phyloP scores from a whole-genome alignment of 2,329 filamentous ascomycete species.

The Boeremia lycopersici region DNA sequence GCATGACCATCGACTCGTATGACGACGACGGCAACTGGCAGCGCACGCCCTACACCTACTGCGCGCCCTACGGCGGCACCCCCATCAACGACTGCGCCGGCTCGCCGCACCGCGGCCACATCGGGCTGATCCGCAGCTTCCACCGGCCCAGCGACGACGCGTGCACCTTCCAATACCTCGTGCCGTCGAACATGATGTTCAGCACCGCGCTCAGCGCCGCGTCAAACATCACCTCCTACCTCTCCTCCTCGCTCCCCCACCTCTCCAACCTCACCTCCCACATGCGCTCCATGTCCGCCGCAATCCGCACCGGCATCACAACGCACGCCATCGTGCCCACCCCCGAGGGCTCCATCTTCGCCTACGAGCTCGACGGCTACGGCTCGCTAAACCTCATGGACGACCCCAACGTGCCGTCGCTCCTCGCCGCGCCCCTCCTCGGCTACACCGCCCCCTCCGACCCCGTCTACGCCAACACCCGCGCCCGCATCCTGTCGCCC shows the following conservation, averaged over 20 bases:
- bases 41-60: slow-evolving; percentile 54
- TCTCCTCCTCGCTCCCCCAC: slow-evolving; percentile 43
- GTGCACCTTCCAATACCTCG: slow-evolving; percentile 57
- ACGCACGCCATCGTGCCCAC: slow-evolving; percentile 48
- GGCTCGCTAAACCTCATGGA: slow-evolving; percentile 66
- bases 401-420: slow-evolving; percentile 71
- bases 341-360: slow-evolving; percentile 49
- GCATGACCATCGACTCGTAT: slow-evolving; percentile 56
- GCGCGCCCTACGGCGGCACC: slow-evolving; percentile 50
- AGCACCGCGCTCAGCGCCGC: slow-evolving; percentile 63
- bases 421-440: slow-evolving; percentile 68
- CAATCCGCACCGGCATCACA: slow-evolving; percentile 52
- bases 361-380: slow-evolving; percentile 57
- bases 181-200: slow-evolving; percentile 72
- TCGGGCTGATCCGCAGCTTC: slow-evolving; percentile 56
- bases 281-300: slow-evolving; percentile 62
- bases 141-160: slow-evolving; percentile 58
- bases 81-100: slow-evolving; percentile 60
- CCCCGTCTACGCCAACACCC: slow-evolving; percentile 53
- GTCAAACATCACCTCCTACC: slow-evolving; percentile 57
- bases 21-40: slow-evolving; percentile 51
- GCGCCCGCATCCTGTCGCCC: slow-evolving; percentile 49
- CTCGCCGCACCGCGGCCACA: slow-evolving; percentile 53
- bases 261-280: slow-evolving; percentile 52
- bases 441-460: slow-evolving; percentile 56